Evolutionary conservation across 2,329 filamentous ascomycete species (phyloP).

Genomic region (Trichoderma sp.): DNA sequence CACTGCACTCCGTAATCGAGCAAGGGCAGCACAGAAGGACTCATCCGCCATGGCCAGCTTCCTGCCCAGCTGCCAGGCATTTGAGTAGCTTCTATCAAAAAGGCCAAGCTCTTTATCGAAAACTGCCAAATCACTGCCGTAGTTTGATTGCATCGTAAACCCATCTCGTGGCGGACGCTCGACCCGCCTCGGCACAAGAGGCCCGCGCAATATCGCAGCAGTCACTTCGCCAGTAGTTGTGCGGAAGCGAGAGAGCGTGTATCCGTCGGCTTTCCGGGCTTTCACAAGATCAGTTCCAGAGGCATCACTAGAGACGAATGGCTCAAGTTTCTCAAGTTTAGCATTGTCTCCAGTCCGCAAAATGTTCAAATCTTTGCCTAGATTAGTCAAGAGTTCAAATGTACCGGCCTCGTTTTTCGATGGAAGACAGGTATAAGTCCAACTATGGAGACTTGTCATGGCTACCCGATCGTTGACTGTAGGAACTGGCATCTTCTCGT

Average conservation of each 20-base stretch:
- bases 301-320: too few species aligned
- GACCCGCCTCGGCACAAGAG: not conserved
- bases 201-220: not conserved
- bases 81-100: not conserved
- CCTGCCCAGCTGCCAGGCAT: not conserved
- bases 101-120: not conserved
- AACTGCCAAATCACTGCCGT: not conserved
- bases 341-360: too few species aligned
- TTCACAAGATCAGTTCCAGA: too few species aligned
- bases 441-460: too few species aligned
- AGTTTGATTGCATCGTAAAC: not conserved
- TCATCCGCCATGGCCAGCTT: not conserved
- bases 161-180: too few species aligned
- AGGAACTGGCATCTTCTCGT: too few species aligned
- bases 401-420: too few species aligned
- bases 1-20: not conserved
- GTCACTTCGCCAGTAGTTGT: not conserved
- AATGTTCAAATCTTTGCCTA: too few species aligned
- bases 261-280: not conserved
- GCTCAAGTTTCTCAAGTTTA: too few species aligned
- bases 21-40: not conserved
- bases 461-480: too few species aligned
- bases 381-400: too few species aligned
- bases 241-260: not conserved
- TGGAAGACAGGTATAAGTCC: too few species aligned